Conservation (phyloP, 805 yeast genomes). For the Grigorovia transvaalensis region DNA sequence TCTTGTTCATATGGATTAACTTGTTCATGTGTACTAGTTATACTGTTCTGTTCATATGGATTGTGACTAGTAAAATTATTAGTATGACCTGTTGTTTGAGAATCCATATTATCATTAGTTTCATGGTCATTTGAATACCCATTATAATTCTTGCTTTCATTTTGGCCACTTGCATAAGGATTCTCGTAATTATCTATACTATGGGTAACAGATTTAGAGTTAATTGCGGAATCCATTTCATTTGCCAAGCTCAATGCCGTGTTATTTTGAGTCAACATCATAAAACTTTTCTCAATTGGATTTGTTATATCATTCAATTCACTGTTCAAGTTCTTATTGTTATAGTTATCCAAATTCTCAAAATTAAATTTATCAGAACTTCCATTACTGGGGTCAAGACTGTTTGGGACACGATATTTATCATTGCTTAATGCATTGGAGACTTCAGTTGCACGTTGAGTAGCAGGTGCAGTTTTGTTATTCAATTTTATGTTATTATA, state of each 20-base stretch:
- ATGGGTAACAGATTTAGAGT: background rate
- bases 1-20: background rate
- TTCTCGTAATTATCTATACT: background rate
- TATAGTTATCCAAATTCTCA: background rate
- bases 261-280: conserved; percentile 23
- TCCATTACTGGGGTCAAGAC: background rate
- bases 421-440: too few relatives aligned
- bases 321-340: background rate
- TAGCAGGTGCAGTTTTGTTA: background rate
- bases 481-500: background rate
- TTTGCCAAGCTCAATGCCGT: background rate
- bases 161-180: background rate
- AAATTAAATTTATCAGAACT: background rate
- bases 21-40: background rate
- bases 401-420: too few relatives aligned
- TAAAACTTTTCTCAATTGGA: conserved; percentile 25
- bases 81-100: background rate
- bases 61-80: background rate
- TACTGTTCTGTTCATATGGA: background rate
- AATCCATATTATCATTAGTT: too few relatives aligned
- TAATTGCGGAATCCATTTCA: background rate
- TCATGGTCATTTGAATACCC: background rate
- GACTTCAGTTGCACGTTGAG: too few relatives aligned
- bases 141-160: background rate
- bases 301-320: conserved; percentile 7